phyloP scores from a whole-genome alignment of 495 filamentous ascomycete genomes.

The Aspergillus funiculosus region DNA sequence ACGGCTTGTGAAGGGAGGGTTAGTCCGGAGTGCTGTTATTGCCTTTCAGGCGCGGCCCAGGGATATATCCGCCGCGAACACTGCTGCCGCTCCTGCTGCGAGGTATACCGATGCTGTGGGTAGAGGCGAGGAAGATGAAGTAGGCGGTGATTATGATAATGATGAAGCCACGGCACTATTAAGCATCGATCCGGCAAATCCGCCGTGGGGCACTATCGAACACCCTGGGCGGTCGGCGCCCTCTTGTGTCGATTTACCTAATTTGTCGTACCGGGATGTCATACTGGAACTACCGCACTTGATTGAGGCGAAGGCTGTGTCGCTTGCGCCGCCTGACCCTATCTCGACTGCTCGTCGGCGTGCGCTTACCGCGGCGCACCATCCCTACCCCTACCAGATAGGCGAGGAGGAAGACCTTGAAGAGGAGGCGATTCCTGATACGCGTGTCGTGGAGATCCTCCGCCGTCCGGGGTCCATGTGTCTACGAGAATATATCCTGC shows the following conservation, averaged over 20 bases:
- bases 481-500: conserved; percentile 70
- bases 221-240: conserved; percentile 91
- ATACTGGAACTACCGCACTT: conserved; percentile 82
- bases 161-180: too few species aligned
- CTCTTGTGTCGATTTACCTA: conserved; percentile 61
- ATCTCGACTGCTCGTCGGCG: too few species aligned
- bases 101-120: neutral
- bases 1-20: conserved; percentile 62
- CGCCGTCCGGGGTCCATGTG: conserved; percentile 68
- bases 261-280: conserved; percentile 75
- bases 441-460: conserved; percentile 61
- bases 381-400: neutral
- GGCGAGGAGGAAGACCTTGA: neutral
- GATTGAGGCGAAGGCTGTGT: conserved; percentile 87
- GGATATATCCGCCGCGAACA: conserved; percentile 25
- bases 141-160: too few species aligned
- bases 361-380: too few species aligned
- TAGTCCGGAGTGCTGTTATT: conserved; percentile 72
- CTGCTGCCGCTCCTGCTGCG: neutral
- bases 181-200: conserved; percentile 37
- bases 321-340: conserved; percentile 65
- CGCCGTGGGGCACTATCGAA: conserved; percentile 71
- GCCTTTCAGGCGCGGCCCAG: conserved; percentile 73
- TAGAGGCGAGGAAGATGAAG: conserved; percentile 16
- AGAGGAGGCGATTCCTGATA: conserved; percentile 42